Evolutionary conservation across 2,329 filamentous ascomycete species (phyloP).

Genomic region (Neodidymelliopsis sp.): DNA sequence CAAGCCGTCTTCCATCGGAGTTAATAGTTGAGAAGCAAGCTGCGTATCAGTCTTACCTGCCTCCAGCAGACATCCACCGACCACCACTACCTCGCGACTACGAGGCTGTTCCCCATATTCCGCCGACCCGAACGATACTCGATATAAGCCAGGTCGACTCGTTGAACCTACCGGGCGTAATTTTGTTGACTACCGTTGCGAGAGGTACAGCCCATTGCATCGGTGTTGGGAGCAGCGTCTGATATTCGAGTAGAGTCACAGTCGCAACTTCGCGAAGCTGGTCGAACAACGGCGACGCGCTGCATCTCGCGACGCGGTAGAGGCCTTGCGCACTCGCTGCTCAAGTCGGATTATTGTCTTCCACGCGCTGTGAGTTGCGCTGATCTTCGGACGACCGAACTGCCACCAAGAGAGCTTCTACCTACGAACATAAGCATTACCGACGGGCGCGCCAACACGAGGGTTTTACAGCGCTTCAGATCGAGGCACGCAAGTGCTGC

Average conservation of each 20-base stretch:
- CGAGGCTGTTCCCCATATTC: not conserved
- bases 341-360: not conserved
- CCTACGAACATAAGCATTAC: not conserved
- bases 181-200: not conserved
- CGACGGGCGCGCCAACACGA: not conserved
- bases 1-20: constrained; percentile 21
- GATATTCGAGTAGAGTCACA: not conserved
- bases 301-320: not conserved
- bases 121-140: not conserved
- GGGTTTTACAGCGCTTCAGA: not conserved
- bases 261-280: not conserved
- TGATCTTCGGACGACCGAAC: not conserved
- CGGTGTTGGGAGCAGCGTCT: not conserved
- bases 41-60: constrained; percentile 21
- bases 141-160: not conserved
- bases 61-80: constrained; percentile 4
- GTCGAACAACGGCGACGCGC: too few species aligned
- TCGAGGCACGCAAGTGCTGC: not conserved
- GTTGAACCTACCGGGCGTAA: not conserved
- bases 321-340: not conserved
- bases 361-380: not conserved
- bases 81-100: constrained; percentile 1
- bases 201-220: not conserved
- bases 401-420: not conserved
- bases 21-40: constrained; percentile 23